Conservation (phyloP, 495 filamentous ascomycete genomes). For the Neohortaea acidophila region DNA sequence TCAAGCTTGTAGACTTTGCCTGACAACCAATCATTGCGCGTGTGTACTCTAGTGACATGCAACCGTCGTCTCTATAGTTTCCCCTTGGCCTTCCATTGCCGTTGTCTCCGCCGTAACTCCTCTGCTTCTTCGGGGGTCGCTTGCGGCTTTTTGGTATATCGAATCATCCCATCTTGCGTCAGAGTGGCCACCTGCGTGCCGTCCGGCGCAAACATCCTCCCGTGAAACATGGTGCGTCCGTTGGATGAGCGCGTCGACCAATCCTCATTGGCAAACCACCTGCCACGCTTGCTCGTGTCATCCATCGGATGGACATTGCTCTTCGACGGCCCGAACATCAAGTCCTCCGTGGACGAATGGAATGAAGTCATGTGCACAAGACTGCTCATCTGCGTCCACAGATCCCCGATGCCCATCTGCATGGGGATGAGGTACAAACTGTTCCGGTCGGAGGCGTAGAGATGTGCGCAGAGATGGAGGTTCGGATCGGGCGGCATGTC, state of each 20-base stretch:
- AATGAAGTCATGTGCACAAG: slow-evolving; percentile 48
- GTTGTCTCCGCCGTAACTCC: neutral
- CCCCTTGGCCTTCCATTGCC: slow-evolving; percentile 1
- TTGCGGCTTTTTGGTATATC: slow-evolving; percentile 6
- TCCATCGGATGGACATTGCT: slow-evolving; percentile 22
- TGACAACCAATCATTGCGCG: too few relatives aligned
- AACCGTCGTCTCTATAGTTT: too few relatives aligned
- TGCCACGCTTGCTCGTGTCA: slow-evolving; percentile 28
- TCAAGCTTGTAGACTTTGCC: too few relatives aligned
- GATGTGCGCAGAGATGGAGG: slow-evolving; percentile 47
- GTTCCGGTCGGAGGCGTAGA: slow-evolving; percentile 55
- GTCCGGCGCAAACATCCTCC: slow-evolving; percentile 46
- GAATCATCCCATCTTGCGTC: slow-evolving; percentile 20
- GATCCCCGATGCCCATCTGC: slow-evolving; percentile 39
- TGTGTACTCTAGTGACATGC: too few relatives aligned
- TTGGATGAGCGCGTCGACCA: slow-evolving; percentile 40
- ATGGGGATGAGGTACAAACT: slow-evolving; percentile 48
- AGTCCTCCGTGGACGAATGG: slow-evolving; percentile 32
- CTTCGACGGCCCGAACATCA: slow-evolving; percentile 15
- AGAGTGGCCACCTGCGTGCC: slow-evolving; percentile 28
- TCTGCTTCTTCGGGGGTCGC: slow-evolving; percentile 1
- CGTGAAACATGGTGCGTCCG: slow-evolving; percentile 45
- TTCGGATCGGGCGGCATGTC: slow-evolving; percentile 27
- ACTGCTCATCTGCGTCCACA: slow-evolving; percentile 39
- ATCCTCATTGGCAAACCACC: slow-evolving; percentile 57